Conservation (phyloP, 805 yeast genomes). For the Wickerhamiella allomyrinae region DNA sequence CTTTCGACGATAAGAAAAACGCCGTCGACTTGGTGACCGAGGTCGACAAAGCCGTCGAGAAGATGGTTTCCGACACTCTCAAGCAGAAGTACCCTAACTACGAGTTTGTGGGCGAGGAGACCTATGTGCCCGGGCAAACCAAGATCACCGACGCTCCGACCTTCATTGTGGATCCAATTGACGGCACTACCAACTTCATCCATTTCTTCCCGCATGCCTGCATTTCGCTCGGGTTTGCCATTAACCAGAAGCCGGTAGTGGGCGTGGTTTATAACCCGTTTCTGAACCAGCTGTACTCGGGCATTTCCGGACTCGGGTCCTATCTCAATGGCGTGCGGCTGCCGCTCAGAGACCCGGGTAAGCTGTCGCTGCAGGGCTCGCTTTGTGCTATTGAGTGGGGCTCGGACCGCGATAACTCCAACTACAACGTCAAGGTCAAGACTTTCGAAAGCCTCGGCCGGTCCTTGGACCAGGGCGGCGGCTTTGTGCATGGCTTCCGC, state of each 20-base stretch:
- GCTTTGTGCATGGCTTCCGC: slow-evolving; percentile 47
- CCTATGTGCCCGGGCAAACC: slow-evolving; percentile 36
- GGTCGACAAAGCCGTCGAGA: slow-evolving; percentile 44
- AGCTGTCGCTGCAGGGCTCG: slow-evolving; percentile 36
- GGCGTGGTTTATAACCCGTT: slow-evolving; percentile 58
- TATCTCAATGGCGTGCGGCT: slow-evolving; percentile 33
- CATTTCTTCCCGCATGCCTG: slow-evolving; percentile 50
- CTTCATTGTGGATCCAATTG: slow-evolving; percentile 51
- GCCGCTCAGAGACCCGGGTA: slow-evolving; percentile 24
- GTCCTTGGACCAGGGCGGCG: slow-evolving; percentile 33
- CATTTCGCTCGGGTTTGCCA: slow-evolving; percentile 44
- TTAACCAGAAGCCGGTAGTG: slow-evolving; percentile 35
- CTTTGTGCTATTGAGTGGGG: slow-evolving; percentile 50
- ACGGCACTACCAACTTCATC: slow-evolving; percentile 52
- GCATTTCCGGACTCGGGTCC: slow-evolving; percentile 42
- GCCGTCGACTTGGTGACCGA: slow-evolving; percentile 51
- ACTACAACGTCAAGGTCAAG: slow-evolving; percentile 36
- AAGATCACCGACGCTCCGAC: slow-evolving; percentile 39
- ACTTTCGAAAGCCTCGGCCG: slow-evolving; percentile 35
- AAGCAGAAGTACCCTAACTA: slow-evolving; percentile 32
- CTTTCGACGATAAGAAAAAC: slow-evolving; percentile 42
- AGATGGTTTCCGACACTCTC: slow-evolving; percentile 25
- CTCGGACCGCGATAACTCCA: slow-evolving; percentile 38
- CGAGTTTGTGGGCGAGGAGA: slow-evolving; percentile 49
- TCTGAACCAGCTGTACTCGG: slow-evolving; percentile 37